phyloP scores from a whole-genome alignment of 78 protist genomes.

The Salpingoeca rosetta region DNA sequence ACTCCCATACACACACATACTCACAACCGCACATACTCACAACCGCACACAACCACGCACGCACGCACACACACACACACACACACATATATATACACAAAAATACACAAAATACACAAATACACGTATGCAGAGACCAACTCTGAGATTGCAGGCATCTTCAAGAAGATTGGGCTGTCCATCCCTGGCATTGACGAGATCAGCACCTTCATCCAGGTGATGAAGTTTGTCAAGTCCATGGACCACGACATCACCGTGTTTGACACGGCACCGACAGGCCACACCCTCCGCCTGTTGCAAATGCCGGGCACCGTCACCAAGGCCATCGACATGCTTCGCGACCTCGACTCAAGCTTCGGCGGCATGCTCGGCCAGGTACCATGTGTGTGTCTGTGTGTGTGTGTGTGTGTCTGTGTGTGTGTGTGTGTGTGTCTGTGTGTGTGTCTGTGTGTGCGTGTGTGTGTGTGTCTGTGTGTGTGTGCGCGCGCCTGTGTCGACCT shows the following conservation, averaged over 20 bases:
- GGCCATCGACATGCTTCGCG: neutral
- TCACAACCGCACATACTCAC: no score
- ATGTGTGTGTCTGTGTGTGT: no score
- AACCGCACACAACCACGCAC: neutral
- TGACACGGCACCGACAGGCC: constrained; percentile 99
- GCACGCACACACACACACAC: neutral
- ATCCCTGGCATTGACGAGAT: constrained; percentile 96
- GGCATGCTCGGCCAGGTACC: constrained; percentile 53
- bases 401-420: no score
- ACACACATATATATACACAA: no score
- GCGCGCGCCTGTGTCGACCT: no score
- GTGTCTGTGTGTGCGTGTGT: no score
- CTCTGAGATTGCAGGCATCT: neutral
- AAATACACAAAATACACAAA: no score
- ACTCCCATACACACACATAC: no score
- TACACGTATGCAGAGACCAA: neutral
- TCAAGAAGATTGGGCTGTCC: constrained; percentile 40
- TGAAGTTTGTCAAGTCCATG: constrained; percentile 66
- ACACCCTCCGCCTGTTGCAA: constrained; percentile 64
- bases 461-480: no score
- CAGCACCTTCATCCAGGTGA: constrained; percentile 78
- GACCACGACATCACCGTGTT: constrained; percentile 80
- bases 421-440: no score
- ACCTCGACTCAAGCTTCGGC: constrained; percentile 10
- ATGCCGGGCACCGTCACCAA: neutral